Evolutionary conservation across 768 basidiomycete genomes (phyloP), one percentile per base, ranked within the genome.

Genomic region (Scleroderma bovista): DNA sequence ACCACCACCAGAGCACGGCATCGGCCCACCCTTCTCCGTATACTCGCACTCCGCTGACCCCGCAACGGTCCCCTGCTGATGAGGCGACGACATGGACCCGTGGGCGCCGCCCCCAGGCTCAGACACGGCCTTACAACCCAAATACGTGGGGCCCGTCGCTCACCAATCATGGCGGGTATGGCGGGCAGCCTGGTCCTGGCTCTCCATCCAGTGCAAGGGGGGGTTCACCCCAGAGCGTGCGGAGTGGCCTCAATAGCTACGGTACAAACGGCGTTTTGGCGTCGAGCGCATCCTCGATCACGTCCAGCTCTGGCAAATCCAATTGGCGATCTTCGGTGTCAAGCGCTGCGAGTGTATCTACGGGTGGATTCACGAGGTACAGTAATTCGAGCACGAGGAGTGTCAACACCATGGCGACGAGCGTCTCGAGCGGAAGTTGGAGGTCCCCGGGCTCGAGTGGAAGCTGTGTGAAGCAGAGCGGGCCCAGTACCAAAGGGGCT

Each of bases 261-360:
- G 75, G 74, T 8, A 60, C 59, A 6, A n/a, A 32, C 19, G 75
- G 74, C 6, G 60, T 61, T 19, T 59, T 77, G 24, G 71, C 74
- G 23, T 83, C 83, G 22, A 81, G 78, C 58, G 76, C 83, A 32
- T 80, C 78, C 57, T 83, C 84, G 3, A 75, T 78, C 57, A 68
- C 76, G 12, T 85, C 86, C 20, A 74, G 72, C 50, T 41, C 64
- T 48, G 55, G 60, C 43, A 66, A 61, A 52, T 59, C 42, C 54
- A 89, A 87, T 66, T 89, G 87, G 87, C 83, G 87, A 51, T 87
- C 77, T 65, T 88, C 87, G 37, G 80, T 75, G 75, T 79, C 80
- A 50, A 82, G 80, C n/a, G 75, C 76, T 9, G 82, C 84, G 11
- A 79, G 78, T 55, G 80, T 84, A 13, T 84, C 83, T 9, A 76